Evolutionary conservation across 2,329 filamentous ascomycete species (phyloP), one percentile per base, ranked within the genome.

Genomic region (Penicillium sp.): DNA sequence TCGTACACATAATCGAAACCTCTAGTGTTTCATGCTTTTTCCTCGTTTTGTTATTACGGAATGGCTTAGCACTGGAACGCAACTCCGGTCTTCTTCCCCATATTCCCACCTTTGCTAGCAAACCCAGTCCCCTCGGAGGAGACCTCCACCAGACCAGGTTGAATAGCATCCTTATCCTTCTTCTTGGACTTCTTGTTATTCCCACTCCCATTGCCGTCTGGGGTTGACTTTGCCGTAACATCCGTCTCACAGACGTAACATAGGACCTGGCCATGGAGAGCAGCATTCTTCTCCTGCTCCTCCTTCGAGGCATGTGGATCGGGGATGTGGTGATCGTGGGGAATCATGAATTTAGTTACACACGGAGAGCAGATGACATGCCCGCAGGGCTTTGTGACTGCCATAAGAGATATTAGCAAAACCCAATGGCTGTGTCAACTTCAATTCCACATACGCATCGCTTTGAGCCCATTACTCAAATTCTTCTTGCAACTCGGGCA

Each of bases 121-220:
- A 95, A 97, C 0, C 91, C 91, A 0, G 91, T 97, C 0, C 91
- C 91, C 60, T 96, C 91, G 32, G 84, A 87, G 57, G 80, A 83
- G 43, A 97, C 78, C 62, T 86, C 81, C 3, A 96, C 83, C 31
- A 96, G 64, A 0, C 90, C 90, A 0, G 83, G 80, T 52, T 76
- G 81, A 32, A 85, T 76, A 45, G 74, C 80, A 32, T 82, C 77
- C 43, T 73, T 69, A 42, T 73, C 69, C 49, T 66, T 64, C 54
- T 64, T 59, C 46, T 61, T 64, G 45, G 63, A 62, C 51, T 67
- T 65, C 57, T 69, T 64, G 52, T 61, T 58, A 35, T 55, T 64
- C 46, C 59, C 59, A 21, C 62, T 22, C 57, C 48, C 17, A 45
- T 55, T 44, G 3, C 28, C 26, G 2, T 40, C 17, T 45, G 34